These are phyloP conservation scores for Hymenoscyphus occultus DNA, from an alignment of 2,329 filamentous ascomycete genomes.

Conservation along the genomic window DNA sequence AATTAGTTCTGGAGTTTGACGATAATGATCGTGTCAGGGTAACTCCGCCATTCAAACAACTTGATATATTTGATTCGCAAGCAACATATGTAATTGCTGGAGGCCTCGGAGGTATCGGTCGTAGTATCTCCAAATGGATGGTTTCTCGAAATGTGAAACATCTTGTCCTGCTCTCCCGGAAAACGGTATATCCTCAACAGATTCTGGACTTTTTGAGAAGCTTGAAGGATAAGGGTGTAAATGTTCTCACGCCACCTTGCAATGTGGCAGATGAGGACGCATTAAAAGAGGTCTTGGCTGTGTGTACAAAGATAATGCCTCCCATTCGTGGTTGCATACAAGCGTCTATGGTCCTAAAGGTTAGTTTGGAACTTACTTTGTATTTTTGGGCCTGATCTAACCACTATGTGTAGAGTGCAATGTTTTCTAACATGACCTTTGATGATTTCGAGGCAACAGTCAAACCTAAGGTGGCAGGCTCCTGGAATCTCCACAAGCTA, in stretches of 20 bases:
- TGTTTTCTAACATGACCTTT: conserved; percentile 20
- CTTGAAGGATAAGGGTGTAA: conserved; percentile 35
- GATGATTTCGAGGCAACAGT: not conserved
- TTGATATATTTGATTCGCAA: conserved; percentile 16
- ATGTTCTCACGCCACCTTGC: conserved; percentile 45
- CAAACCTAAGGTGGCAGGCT: conserved; percentile 8
- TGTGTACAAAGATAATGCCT: conserved; percentile 15
- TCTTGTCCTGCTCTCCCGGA: conserved; percentile 34
- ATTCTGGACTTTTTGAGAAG: conserved; percentile 9
- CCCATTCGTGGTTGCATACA: conserved; percentile 45
- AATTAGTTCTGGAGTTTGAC: not conserved
- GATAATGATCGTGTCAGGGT: not conserved
- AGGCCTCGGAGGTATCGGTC: conserved; percentile 34
- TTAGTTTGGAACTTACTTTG: not conserved
- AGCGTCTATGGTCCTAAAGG: conserved; percentile 44
- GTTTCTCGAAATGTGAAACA: conserved; percentile 26
- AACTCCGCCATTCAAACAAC: not conserved
- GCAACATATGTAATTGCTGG: conserved; percentile 33
- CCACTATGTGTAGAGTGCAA: conserved; percentile 19
- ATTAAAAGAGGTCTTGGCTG: conserved; percentile 4
- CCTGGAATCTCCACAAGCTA: conserved; percentile 12
- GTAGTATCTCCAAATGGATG: conserved; percentile 26
- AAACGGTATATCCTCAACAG: conserved; percentile 6
- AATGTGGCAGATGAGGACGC: conserved; percentile 44
- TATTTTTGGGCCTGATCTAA: too few relatives aligned